Evolutionary conservation across 345 rosid genomes (phyloP).

Genomic region (Pelargonium nanum): DNA sequence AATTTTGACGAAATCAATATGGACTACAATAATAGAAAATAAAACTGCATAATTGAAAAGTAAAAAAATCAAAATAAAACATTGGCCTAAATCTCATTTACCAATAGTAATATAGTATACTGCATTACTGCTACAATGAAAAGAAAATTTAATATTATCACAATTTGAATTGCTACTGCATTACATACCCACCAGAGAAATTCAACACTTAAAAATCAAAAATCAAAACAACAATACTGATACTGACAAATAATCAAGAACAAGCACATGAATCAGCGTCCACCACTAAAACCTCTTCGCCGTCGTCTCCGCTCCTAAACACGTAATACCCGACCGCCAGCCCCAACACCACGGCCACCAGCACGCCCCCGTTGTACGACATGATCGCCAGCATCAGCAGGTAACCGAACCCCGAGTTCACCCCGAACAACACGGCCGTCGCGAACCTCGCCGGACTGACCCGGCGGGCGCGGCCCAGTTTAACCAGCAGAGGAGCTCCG

Average conservation of each 20-base stretch:
- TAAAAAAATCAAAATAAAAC: too few relatives aligned
- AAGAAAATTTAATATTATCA: too few relatives aligned
- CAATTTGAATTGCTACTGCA: too few relatives aligned
- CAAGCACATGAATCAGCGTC: not conserved
- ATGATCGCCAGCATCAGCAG: constrained; percentile 55
- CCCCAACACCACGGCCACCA: constrained; percentile 50
- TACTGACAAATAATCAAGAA: constrained; percentile 1
- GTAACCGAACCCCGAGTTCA: constrained; percentile 56
- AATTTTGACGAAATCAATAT: too few relatives aligned
- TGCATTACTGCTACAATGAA: too few relatives aligned
- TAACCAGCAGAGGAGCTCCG: constrained; percentile 25
- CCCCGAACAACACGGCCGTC: not conserved
- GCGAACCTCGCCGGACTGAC: not conserved
- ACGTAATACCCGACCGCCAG: constrained; percentile 30
- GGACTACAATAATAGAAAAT: too few relatives aligned
- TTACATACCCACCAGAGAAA: too few relatives aligned
- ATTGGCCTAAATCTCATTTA: too few relatives aligned
- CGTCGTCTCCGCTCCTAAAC: not conserved
- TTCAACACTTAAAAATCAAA: not conserved
- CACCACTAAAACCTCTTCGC: not conserved
- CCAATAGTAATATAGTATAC: too few relatives aligned
- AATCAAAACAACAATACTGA: not conserved
- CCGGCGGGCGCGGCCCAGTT: constrained; percentile 1
- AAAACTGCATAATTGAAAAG: too few relatives aligned
- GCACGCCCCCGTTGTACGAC: constrained; percentile 69